phyloP scores from a whole-genome alignment of 2,329 filamentous ascomycete genomes.

The Paraphaeosphaeria sporulosa region DNA sequence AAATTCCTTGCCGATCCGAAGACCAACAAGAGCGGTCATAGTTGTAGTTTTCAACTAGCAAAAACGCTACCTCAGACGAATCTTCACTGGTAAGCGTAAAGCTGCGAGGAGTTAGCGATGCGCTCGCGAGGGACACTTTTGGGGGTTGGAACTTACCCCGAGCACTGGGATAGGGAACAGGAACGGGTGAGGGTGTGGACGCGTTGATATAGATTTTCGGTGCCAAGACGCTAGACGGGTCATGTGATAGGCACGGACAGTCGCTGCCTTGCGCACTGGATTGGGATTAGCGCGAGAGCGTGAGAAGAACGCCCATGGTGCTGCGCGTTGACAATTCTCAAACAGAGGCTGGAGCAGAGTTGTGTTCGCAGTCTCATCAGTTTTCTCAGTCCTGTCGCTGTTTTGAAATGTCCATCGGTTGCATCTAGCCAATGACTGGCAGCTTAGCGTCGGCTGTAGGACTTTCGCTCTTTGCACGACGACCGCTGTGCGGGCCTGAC shows the following conservation, averaged over 20 bases:
- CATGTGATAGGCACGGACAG: background rate
- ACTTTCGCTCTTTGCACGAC: too few relatives aligned
- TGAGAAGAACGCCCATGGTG: background rate
- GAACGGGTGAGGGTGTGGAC: slow-evolving; percentile 41
- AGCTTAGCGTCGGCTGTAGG: too few relatives aligned
- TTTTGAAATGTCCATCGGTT: too few relatives aligned
- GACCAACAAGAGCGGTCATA: slow-evolving; percentile 77
- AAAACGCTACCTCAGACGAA: slow-evolving; percentile 86
- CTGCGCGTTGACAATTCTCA: background rate
- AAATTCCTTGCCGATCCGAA: slow-evolving; percentile 79
- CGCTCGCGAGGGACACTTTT: background rate
- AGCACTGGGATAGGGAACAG: slow-evolving; percentile 69
- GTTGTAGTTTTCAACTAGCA: slow-evolving; percentile 89
- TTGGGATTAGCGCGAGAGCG: background rate
- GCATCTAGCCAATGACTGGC: too few relatives aligned
- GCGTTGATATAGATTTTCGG: slow-evolving; percentile 14
- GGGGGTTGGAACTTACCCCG: slow-evolving; percentile 20
- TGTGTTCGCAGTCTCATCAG: too few relatives aligned
- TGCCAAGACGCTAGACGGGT: slow-evolving; percentile 6
- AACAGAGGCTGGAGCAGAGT: background rate
- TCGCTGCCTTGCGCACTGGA: background rate
- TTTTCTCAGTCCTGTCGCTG: too few relatives aligned
- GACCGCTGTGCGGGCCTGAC: too few relatives aligned
- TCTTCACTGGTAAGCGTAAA: slow-evolving; percentile 86
- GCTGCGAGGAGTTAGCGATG: slow-evolving; percentile 55